A percentile compares a stretch with the other conserved stretches of the same genome.
Conservation (phyloP, 352 stramenopile species). For the Pythium aristosporum region DNA sequence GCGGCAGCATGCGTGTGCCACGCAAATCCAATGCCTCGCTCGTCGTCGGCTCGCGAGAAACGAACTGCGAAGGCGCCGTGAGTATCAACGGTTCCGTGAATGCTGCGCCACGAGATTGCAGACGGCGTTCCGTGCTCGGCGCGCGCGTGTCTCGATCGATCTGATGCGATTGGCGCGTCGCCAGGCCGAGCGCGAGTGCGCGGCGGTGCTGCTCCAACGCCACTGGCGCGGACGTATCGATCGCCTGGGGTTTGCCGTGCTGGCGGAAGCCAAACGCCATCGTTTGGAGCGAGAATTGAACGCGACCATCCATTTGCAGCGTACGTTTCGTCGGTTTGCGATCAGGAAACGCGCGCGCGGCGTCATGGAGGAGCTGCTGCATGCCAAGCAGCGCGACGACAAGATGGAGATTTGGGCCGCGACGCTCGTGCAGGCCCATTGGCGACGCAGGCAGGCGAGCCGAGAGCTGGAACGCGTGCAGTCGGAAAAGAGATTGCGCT, state of each 20-base stretch:
- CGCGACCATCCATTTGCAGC: constrained; percentile 50
- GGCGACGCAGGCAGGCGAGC: constrained; percentile 45
- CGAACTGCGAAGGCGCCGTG: constrained; percentile 30
- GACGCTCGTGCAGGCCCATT: constrained; percentile 71
- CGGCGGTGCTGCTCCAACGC: constrained; percentile 45
- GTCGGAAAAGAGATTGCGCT: constrained; percentile 56
- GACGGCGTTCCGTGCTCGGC: constrained; percentile 48
- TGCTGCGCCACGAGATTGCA: constrained; percentile 61
- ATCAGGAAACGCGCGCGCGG: constrained; percentile 42
- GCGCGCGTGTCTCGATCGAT: constrained; percentile 39
- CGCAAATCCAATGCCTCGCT: constrained; percentile 53
- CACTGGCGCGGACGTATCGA: constrained; percentile 51
- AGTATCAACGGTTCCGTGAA: constrained; percentile 34
- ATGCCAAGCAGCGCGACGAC: constrained; percentile 37
- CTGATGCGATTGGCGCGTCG: constrained; percentile 42
- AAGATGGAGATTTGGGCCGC: constrained; percentile 72
- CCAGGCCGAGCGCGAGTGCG: constrained; percentile 37
- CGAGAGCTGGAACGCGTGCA: constrained; percentile 35
- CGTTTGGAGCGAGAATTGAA: constrained; percentile 30
- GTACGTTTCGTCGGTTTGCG: constrained; percentile 39
- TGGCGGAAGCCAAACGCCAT: constrained; percentile 37
- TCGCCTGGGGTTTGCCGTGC: constrained; percentile 41
- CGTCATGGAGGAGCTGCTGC: constrained; percentile 49
- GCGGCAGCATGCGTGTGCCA: constrained; percentile 36
- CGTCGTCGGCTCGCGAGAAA: constrained; percentile 40